Base-by-base conservation (phyloP, 1,284 basidiomycete genomes). In the Austroboletus novae-zelandiae region DNA sequence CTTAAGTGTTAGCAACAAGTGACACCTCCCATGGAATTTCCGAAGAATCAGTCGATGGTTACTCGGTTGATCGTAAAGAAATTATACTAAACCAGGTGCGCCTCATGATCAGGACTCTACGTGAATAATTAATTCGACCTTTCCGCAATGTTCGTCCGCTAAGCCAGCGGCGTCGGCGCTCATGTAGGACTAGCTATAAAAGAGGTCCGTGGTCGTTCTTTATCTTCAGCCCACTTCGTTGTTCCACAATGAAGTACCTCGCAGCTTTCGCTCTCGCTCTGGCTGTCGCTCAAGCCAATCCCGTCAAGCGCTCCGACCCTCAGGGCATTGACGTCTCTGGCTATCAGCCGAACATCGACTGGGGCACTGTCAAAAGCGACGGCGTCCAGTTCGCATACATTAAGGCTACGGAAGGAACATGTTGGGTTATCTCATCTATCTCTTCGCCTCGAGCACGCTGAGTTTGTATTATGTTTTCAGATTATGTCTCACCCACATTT, bases 381-480 rank as follows among this genome's bases (percentile, higher is more conserved):
- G 83, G 83, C 4, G 66, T 84, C 39, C 53, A 71, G 14, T 88
- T 86, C 57, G 81, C 73, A 13, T 85, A 76, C 61, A 84, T 87
- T 75, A 87, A 88, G 63, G 85, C 83, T 11, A 88, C 84, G 7
- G 83, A 88, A 61, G 81, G 82, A 14, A 84, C 78, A 36, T 66
- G 75, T 84, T 45, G 52, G 57, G 66, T 34, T 18, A 36, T 47
- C 23, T 27, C 8, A 9, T 47, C 43, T 20, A 0, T 11, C 40
- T 5, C 42, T 23, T 40, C 18, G 25, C 31, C 25, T 7, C 1
- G 20, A 23, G 20, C 31, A 10, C 40, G 9, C 31, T 51, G 8
- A 62, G 20, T 23, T n/a, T 23, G 20, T 23, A 23, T 23, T 5
- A 2, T 36, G 11, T 17, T 32, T 46, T 25, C 10, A 71, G 71